These are phyloP conservation scores for Lepidopterella palustris DNA, from an alignment of 495 filamentous ascomycete species.

Conservation along the genomic window DNA sequence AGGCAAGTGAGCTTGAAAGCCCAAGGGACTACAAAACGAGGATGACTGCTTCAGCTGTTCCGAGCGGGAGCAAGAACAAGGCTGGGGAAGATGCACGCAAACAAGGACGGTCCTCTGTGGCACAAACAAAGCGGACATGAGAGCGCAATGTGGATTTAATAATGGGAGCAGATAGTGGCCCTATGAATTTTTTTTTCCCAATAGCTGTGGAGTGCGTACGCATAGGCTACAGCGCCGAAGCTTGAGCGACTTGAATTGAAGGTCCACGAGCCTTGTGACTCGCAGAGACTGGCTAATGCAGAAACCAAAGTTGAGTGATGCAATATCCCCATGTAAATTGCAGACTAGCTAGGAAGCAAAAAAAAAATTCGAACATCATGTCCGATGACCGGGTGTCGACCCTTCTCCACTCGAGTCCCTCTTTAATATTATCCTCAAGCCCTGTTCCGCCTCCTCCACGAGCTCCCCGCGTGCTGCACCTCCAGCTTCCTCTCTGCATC, in stretches of 20 bases:
- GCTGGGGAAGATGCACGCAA: background rate
- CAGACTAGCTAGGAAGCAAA: no score
- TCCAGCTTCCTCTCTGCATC: no score
- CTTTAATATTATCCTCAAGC: no score
- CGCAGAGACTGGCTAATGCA: background rate
- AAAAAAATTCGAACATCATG: background rate
- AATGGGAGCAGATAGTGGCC: no score
- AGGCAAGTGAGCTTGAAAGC: constrained; percentile 56
- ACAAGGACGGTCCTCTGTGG: background rate
- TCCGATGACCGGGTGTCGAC: background rate
- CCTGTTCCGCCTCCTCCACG: background rate
- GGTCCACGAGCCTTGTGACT: background rate
- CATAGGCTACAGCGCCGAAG: no score
- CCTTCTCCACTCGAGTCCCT: background rate
- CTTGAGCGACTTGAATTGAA: no score
- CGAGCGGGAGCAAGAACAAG: background rate
- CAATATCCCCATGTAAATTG: background rate
- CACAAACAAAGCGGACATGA: background rate
- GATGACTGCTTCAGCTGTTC: background rate
- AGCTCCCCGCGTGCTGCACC: no score
- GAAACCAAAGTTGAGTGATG: background rate
- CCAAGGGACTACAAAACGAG: constrained; percentile 81
- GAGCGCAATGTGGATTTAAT: no score
- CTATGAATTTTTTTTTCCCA: no score
- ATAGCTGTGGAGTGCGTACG: no score